Conservation (phyloP, 2,329 filamentous ascomycete genomes). For the Neofusicoccum sp. region DNA sequence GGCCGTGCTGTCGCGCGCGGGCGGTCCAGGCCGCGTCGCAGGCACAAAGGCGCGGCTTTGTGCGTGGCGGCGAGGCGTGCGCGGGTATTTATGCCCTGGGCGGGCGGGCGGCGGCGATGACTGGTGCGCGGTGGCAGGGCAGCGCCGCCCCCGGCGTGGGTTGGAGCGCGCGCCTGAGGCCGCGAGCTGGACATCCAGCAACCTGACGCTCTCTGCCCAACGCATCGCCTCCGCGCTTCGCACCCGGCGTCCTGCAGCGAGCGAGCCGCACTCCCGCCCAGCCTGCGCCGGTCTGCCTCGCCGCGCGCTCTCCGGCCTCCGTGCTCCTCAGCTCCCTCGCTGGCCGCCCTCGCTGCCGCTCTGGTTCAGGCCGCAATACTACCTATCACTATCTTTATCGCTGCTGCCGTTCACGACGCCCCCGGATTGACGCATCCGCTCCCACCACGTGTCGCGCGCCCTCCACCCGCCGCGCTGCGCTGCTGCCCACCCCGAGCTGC, state of each 20-base stretch:
- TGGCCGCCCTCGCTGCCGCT: not conserved
- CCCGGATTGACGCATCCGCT: constrained; percentile 20
- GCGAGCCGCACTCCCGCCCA: constrained; percentile 9
- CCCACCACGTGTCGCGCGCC: constrained; percentile 20
- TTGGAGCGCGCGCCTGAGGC: not conserved
- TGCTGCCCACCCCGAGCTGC: not conserved
- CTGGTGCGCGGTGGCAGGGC: not conserved
- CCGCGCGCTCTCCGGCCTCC: no score
- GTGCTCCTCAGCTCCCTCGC: not conserved
- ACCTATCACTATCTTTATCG: constrained; percentile 19
- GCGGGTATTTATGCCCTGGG: not conserved
- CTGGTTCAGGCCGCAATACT: constrained; percentile 11
- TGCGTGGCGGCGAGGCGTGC: constrained; percentile 3
- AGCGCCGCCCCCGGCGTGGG: not conserved
- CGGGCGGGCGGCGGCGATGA: not conserved
- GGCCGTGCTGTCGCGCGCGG: not conserved
- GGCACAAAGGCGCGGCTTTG: no score
- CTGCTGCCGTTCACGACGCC: constrained; percentile 15
- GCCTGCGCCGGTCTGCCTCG: not conserved
- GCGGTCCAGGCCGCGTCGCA: not conserved
- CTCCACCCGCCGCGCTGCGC: not conserved
- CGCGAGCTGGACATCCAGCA: not conserved
- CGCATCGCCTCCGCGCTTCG: constrained; percentile 12
- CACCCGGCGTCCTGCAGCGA: constrained; percentile 12
- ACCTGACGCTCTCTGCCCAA: constrained; percentile 5